Evolutionary conservation across 768 basidiomycete species (phyloP).

Genomic region (Boletus vermiculosoides): DNA sequence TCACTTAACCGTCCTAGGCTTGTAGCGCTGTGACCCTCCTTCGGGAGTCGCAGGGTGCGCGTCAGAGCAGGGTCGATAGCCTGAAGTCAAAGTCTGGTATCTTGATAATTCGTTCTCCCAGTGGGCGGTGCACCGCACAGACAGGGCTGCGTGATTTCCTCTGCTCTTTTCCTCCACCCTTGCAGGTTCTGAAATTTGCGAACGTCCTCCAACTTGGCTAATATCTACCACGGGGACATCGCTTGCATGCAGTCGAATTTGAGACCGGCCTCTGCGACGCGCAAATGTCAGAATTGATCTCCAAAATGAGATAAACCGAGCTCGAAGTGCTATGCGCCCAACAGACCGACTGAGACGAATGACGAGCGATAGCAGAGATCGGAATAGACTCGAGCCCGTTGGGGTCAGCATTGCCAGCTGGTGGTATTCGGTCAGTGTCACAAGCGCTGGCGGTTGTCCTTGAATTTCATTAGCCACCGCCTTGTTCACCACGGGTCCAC

Average conservation of each 20-base stretch:
- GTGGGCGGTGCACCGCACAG: background rate
- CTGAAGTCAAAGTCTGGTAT: background rate
- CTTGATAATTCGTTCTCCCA: background rate
- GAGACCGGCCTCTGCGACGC: background rate
- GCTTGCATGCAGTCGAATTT: background rate
- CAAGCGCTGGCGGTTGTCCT: too few species aligned
- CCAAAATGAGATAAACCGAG: background rate
- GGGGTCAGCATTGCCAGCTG: background rate
- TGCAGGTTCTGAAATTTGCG: background rate
- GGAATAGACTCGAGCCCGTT: background rate
- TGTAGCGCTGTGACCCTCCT: too few species aligned
- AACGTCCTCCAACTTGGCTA: background rate
- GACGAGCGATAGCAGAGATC: background rate
- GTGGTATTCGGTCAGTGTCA: too few species aligned
- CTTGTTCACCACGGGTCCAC: too few species aligned
- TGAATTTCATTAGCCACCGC: too few species aligned
- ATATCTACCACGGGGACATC: background rate
- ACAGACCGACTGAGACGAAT: background rate
- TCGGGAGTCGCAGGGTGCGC: too few species aligned
- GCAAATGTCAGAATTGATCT: too few species aligned
- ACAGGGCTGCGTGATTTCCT: background rate
- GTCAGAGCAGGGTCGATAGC: too few species aligned
- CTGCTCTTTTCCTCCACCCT: background rate
- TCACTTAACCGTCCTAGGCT: too few species aligned
- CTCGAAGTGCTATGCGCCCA: constrained; percentile 3